Percentiles rank a stretch among this genome's conserved stretches.
phyloP scores from a whole-genome alignment of 2,329 filamentous ascomycete genomes.

The Diaporthe vaccinii region DNA sequence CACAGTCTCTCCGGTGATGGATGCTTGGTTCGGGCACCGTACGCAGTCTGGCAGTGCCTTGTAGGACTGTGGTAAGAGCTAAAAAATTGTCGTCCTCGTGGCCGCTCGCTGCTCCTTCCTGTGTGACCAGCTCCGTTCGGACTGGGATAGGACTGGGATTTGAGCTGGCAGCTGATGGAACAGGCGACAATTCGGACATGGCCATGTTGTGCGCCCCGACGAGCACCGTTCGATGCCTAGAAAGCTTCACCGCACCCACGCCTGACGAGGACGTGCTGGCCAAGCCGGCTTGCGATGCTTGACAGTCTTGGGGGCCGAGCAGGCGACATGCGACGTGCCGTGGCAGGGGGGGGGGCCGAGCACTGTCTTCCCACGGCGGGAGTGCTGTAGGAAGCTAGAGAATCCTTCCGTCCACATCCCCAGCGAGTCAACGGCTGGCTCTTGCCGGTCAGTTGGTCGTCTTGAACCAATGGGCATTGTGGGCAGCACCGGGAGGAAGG shows the following conservation, averaged over 20 bases:
- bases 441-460: background rate
- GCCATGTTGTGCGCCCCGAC: slow-evolving; percentile 10
- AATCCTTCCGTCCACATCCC: slow-evolving; percentile 15
- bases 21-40: slow-evolving; percentile 8
- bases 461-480: slow-evolving; percentile 11
- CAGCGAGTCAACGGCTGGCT: slow-evolving; percentile 4
- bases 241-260: slow-evolving; percentile 28
- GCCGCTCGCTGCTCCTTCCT: slow-evolving; percentile 10
- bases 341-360: background rate
- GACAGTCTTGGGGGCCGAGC: slow-evolving; percentile 14
- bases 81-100: slow-evolving; percentile 6
- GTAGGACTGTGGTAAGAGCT: slow-evolving; percentile 9
- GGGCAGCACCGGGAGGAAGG: background rate
- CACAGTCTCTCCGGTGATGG: background rate
- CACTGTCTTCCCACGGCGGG: background rate
- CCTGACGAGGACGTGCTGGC: slow-evolving; percentile 7
- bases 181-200: slow-evolving; percentile 26
- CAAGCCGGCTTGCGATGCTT: slow-evolving; percentile 26
- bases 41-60: background rate
- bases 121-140: background rate
- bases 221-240: slow-evolving; percentile 31
- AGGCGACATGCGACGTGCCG: slow-evolving; percentile 17
- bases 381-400: slow-evolving; percentile 7
- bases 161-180: slow-evolving; percentile 25
- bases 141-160: slow-evolving; percentile 6